Conservation (phyloP, 768 basidiomycete genomes). For the Macrolepiota fuliginosa region DNA sequence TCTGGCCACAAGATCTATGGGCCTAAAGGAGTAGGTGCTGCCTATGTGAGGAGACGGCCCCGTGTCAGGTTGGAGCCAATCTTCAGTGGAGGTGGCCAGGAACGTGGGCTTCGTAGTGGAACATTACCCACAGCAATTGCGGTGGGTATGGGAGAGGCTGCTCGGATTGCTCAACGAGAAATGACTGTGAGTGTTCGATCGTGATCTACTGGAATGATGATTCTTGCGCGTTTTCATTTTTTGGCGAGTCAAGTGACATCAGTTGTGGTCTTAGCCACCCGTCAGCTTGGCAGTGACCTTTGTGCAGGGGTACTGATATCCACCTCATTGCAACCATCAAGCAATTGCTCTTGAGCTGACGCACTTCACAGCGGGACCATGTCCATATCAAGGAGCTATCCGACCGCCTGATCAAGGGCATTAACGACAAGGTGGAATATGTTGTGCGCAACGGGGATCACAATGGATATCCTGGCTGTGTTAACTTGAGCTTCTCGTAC, state of each 20-base stretch:
- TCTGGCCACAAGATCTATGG: conserved; percentile 98
- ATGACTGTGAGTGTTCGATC: conserved; percentile 74
- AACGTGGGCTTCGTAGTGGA: conserved; percentile 93
- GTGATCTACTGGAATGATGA: conserved; percentile 37
- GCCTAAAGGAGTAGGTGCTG: conserved; percentile 93
- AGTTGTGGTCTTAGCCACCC: conserved; percentile 17
- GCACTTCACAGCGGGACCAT: conserved; percentile 70
- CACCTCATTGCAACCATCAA: background rate
- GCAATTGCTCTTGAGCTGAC: conserved; percentile 15
- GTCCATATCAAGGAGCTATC: conserved; percentile 70
- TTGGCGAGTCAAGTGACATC: conserved; percentile 45
- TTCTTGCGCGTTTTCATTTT: conserved; percentile 34
- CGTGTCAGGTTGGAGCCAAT: conserved; percentile 94
- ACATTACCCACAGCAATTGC: conserved; percentile 86
- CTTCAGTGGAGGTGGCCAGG: conserved; percentile 94
- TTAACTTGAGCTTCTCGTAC: conserved; percentile 94
- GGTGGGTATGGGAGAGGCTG: conserved; percentile 94
- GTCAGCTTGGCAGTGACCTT: conserved; percentile 56
- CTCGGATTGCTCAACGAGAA: conserved; percentile 86
- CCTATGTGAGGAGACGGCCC: conserved; percentile 90
- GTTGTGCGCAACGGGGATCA: conserved; percentile 94
- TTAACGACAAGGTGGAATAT: conserved; percentile 82
- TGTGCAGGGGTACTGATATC: conserved; percentile 94
- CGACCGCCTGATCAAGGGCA: conserved; percentile 74
- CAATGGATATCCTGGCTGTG: conserved; percentile 91